Evolutionary conservation across 176 grass and related monocot genomes (phyloP).

Genomic region (Oryza punctata): DNA sequence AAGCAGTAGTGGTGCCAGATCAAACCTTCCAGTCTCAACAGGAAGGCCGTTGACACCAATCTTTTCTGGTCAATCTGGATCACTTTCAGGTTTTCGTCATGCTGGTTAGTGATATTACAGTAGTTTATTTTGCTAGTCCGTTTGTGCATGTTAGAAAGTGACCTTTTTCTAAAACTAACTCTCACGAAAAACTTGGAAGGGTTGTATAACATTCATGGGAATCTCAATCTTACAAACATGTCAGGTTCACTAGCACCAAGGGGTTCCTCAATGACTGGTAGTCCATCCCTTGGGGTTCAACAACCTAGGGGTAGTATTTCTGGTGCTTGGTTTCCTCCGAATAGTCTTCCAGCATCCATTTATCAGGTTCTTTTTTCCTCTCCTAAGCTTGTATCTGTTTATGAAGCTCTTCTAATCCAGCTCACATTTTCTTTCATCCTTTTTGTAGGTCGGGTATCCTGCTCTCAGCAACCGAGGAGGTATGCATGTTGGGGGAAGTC

Average conservation of each 20-base stretch:
- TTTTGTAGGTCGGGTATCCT: constrained; percentile 82
- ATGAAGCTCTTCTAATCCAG: constrained; percentile 13
- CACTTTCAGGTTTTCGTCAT: constrained; percentile 76
- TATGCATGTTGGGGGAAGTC: constrained; percentile 71
- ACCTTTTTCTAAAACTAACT: constrained; percentile 26
- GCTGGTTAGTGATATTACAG: constrained; percentile 62
- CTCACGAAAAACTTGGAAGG: constrained; percentile 46
- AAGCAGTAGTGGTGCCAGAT: constrained; percentile 59
- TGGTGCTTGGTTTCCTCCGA: constrained; percentile 71
- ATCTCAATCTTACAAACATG: constrained; percentile 86
- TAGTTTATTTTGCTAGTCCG: constrained; percentile 31
- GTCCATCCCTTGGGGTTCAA: constrained; percentile 77
- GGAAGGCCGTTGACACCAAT: constrained; percentile 72
- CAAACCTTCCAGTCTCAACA: constrained; percentile 75
- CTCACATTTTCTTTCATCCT: constrained; percentile 9
- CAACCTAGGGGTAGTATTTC: constrained; percentile 87
- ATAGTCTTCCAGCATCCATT: constrained; percentile 79
- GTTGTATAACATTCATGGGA: constrained; percentile 86
- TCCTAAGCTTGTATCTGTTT: background rate
- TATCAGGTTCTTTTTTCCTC: constrained; percentile 64
- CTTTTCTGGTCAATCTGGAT: constrained; percentile 80
- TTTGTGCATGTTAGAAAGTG: constrained; percentile 12
- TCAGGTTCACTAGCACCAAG: constrained; percentile 77
- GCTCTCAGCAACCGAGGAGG: constrained; percentile 71
- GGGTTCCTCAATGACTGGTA: constrained; percentile 69